Evolutionary conservation across 108 stramenopile species (phyloP).

Genomic region (Cyclotella choctawhatcheeana): DNA sequence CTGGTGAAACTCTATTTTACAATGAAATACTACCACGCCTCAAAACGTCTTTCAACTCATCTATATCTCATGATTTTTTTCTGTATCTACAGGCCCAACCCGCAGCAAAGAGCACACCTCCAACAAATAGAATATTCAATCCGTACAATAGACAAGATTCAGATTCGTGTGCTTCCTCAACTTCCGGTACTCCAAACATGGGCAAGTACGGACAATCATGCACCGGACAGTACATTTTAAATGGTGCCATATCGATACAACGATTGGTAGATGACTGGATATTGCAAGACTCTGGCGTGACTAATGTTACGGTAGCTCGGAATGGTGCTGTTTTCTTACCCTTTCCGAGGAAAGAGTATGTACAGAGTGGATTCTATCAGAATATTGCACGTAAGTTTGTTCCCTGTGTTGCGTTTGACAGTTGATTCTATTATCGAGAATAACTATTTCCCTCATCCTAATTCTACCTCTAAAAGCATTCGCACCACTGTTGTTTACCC

Average conservation of each 20-base stretch:
- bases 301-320: slow-evolving; percentile 26
- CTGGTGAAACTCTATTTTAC: too few species aligned
- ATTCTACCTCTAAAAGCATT: slow-evolving; percentile 20
- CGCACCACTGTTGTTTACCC: slow-evolving; percentile 49
- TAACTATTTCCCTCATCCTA: too few species aligned
- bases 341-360: slow-evolving; percentile 68
- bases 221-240: slow-evolving; percentile 78
- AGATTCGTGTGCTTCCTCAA: slow-evolving; percentile 45
- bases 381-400: slow-evolving; percentile 33
- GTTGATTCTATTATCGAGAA: too few species aligned
- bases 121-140: slow-evolving; percentile 59
- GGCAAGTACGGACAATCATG: slow-evolving; percentile 58
- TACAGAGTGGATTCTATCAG: slow-evolving; percentile 64
- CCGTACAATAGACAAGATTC: slow-evolving; percentile 51
- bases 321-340: slow-evolving; percentile 65
- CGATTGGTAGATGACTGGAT: slow-evolving; percentile 80
- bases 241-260: slow-evolving; percentile 77
- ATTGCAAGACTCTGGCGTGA: slow-evolving; percentile 53
- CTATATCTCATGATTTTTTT: too few species aligned
- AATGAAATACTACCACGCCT: too few species aligned
- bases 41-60: too few species aligned
- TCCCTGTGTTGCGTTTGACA: background rate
- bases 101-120: slow-evolving; percentile 60
- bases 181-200: slow-evolving; percentile 47
- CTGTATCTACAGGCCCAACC: slow-evolving; percentile 47